Base-by-base conservation (phyloP, 148 eudicot genomes). In the Rhododendron ovatum region DNA sequence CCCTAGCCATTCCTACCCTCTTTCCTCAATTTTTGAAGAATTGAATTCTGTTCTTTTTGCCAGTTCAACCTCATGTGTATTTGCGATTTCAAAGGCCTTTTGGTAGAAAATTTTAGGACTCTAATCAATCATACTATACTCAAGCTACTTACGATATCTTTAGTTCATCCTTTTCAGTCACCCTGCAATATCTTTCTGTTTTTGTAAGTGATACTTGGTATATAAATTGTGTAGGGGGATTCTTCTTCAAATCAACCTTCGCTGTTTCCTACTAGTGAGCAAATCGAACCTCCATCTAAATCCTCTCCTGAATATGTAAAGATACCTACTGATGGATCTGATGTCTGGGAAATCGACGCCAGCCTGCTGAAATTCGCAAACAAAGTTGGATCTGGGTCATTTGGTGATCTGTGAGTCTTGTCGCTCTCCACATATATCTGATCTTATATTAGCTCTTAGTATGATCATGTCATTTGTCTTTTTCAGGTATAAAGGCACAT, bases 401-500 rank as follows among this genome's bases (percentile, higher is more conserved):
- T 81, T 82, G 95, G 95, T 81, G 92, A 93, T 89, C 88, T 91
- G 95, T 93, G 86, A 86, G 95, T 90, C 81, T 82, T 85, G 18
- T 80, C 43, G 59, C 82, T 33, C 78, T 47, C 20, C 80, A 5
- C 5, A 53, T 86, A 26, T 86, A 57, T 63, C 67, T 37, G 55
- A 14, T 81, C 79, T 47, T 76, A 80, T 12, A 26, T 77, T 37
- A 45, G 47, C 24, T 78, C 18, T 41, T 61, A 7, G 57, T 35
- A 45, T 59, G 3, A 51, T 83, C 30, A 61, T 48, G 17, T 83
- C 51, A 67, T 50, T 74, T 84, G 82, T 50, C 81, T 22, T 82
- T 82, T 90, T 86, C 93, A 95, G 98, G 88, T 95, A 89, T 83
- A 94, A 89, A 89, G 98, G 98, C 82, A 89, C 87, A 12, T 95